phyloP scores from a whole-genome alignment of 306 rosid genomes.

The Mimosa pudica region DNA sequence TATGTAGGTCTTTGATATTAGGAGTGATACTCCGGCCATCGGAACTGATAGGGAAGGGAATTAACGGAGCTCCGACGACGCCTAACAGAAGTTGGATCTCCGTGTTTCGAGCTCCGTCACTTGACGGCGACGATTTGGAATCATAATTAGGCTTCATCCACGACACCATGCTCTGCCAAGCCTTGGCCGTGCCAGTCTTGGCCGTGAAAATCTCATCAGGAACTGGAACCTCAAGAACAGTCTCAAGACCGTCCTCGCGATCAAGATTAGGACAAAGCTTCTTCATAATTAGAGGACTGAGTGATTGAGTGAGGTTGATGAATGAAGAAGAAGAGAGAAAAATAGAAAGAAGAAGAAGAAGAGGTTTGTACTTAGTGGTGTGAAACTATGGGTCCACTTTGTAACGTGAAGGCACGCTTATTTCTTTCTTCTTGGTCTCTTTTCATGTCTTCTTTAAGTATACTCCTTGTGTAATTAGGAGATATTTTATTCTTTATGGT shows the following conservation, averaged over 20 bases:
- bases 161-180: conserved; percentile 82
- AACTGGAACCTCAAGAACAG: conserved; percentile 90
- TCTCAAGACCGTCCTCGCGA: conserved; percentile 80
- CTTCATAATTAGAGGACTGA: conserved; percentile 54
- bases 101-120: conserved; percentile 55
- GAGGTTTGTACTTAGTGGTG: background rate
- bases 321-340: background rate
- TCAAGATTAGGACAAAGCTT: conserved; percentile 83
- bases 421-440: background rate
- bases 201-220: conserved; percentile 76
- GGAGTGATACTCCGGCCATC: conserved; percentile 50
- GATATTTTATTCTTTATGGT: background rate
- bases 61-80: conserved; percentile 82
- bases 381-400: conserved; percentile 33
- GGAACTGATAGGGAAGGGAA: conserved; percentile 62
- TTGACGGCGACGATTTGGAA: conserved; percentile 41
- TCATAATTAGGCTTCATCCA: conserved; percentile 70
- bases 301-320: background rate
- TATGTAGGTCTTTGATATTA: conserved; percentile 61
- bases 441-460: background rate
- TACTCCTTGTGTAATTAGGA: background rate
- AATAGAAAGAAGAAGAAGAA: background rate
- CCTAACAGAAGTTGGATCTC: conserved; percentile 81
- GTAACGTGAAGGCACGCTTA: conserved; percentile 81
- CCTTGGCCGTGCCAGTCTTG: conserved; percentile 41